Conservation (phyloP, 805 yeast species). For the Starmerella riodocensis region DNA sequence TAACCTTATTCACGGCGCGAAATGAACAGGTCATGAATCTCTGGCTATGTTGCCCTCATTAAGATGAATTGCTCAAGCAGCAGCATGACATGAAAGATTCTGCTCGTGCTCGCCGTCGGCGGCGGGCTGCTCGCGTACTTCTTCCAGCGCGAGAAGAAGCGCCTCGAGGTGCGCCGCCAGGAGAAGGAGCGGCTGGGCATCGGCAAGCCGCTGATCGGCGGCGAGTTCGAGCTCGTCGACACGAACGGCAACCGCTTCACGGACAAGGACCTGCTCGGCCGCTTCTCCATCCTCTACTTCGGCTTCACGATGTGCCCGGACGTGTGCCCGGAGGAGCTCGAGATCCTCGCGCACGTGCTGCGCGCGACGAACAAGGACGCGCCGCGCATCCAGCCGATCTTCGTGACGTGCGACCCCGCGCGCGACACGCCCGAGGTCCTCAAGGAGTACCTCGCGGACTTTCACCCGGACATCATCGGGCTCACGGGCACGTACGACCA, state of each 20-base stretch:
- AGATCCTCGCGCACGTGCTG: constrained; percentile 66
- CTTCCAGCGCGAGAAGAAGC: constrained; percentile 64
- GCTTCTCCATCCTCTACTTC: constrained; percentile 77
- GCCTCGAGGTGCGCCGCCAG: constrained; percentile 57
- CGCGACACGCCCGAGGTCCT: constrained; percentile 81
- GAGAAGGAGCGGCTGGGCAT: constrained; percentile 77
- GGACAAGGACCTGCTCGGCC: constrained; percentile 59
- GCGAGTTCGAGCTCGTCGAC: constrained; percentile 66
- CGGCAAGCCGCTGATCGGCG: constrained; percentile 90
- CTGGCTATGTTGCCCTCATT: too few species aligned
- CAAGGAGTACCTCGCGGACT: constrained; percentile 70
- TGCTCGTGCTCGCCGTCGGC: constrained; percentile 46
- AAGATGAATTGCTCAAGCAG: too few species aligned
- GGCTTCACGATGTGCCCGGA: constrained; percentile 98
- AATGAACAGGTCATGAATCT: too few species aligned
- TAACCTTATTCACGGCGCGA: too few species aligned
- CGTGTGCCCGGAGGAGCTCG: constrained; percentile 95
- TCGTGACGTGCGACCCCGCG: constrained; percentile 94
- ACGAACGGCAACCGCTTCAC: constrained; percentile 62
- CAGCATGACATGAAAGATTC: constrained; percentile 67
- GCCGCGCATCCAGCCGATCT: constrained; percentile 56
- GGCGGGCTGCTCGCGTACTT: constrained; percentile 63
- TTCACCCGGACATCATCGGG: constrained; percentile 81
- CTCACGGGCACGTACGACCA: constrained; percentile 83
- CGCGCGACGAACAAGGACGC: constrained; percentile 40